Base-by-base conservation (phyloP, 2,329 filamentous ascomycete genomes). In the Sporothrix brunneoviolacea region DNA sequence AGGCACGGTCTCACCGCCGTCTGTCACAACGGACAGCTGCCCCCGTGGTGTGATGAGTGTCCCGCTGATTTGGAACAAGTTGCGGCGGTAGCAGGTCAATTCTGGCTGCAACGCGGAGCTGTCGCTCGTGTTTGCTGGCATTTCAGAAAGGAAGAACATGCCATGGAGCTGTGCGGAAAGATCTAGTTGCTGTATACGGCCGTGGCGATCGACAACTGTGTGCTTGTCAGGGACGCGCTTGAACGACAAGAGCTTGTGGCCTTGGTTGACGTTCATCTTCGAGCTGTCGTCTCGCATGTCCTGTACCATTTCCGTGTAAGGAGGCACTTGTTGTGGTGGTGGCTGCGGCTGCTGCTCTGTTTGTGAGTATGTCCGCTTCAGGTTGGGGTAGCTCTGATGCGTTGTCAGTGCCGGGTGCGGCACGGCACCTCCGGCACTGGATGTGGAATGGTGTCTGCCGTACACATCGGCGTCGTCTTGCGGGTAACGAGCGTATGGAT, bases 11-110 rank as follows among this genome's bases (percentile, higher is more conserved):
- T 95, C 88, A 39, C 89, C 89, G 48, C 86, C 81, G 53, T 95
- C 90, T 16, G 84, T 88, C 65, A 95, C 76, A 50, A 95, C 81
- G 46, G 86, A 93, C 50, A 91, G 74, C 55, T 90, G 78, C 24
- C 82, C 84, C 55, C 88, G 75, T 2, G 91, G 89, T 13, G 91
- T 77, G 36, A 89, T 89, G 52, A 95, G 80, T 5, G 85, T 90
- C 52, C 91, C 91, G 54, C 90, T 95, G 62, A 96, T 94, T 67
- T 96, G 91, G 68, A 97, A 97, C 43, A 97, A 74, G 64, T 97
- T 97, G 42, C 91, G 82, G 57, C 91, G 86, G 68, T 97, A 97
- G 75, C 91, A 97, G 3, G 91, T 97, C 65, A 97, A 69, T 69
- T 97, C 91, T 47, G 81, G 88, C 63, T 86, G 84, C 44, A 83